Base-by-base conservation (phyloP, 306 rosid genomes). In the Prunus armeniaca region DNA sequence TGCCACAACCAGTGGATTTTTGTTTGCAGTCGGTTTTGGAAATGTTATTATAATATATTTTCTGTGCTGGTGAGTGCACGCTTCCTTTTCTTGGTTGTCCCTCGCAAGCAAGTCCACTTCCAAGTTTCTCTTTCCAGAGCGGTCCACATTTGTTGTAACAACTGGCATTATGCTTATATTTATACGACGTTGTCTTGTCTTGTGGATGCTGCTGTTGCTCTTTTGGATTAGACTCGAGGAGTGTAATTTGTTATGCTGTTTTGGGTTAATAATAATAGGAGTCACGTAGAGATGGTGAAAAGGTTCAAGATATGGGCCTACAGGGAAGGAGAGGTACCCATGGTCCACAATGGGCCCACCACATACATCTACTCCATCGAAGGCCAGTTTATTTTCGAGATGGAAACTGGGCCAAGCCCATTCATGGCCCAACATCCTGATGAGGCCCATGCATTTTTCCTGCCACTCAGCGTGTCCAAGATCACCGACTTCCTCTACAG, bases 311-410 rank as follows among this genome's bases (percentile, higher is more conserved):
- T 88, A 11, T 86, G 89, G 88, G 78, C 78, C 1, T 90, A 88
- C 81, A 73, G 58, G 27, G 90, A 88, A 77, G 92, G 90, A 57
- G 90, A 84, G 52, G 79, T 60, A 11, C 92, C 90, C 47, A n/a
- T 84, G 75, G 77, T 77, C 0, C 90, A 86, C 38, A 74, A 78
- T 69, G 96, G 92, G 2, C 95, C 95, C 9, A 65, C 79, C 18
- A 88, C 84, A 54, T 82, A 86, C 82, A 88, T 86, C 69, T 90
- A 90, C 71, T 72, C 92, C 24, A 90, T 88, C 6, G 96, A 86
- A 62, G 92, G 96, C 12, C 90, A 86, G 71, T 86, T 88, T 74
- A 90, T 90, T 0, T 85, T 86, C 5, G 92, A 90, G 84, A 72
- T 90, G 41, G 91, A 88, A 34, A 47, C 60, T 43, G 76, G 76